Evolutionary conservation across 2,329 filamentous ascomycete genomes (phyloP).

Genomic region (Alternaria novae-zelandiae): DNA sequence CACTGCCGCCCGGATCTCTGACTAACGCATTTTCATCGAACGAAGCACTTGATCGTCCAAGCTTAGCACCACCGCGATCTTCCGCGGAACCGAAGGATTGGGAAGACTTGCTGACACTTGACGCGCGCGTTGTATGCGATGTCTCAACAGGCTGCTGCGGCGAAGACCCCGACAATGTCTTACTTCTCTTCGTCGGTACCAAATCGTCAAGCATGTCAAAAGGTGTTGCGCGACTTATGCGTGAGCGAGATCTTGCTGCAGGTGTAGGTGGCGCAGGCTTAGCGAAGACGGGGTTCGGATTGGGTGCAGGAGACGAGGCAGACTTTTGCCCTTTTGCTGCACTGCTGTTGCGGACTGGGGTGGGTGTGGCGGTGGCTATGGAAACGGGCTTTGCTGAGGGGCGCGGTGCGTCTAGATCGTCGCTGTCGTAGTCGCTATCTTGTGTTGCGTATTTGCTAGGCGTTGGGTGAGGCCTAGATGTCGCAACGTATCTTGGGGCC

Average conservation of each 20-base stretch:
- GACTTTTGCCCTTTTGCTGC: not conserved
- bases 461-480: not conserved
- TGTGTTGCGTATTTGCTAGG: not conserved
- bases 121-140: not conserved
- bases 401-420: slow-evolving; percentile 35
- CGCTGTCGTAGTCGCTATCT: slow-evolving; percentile 40
- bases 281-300: slow-evolving; percentile 14
- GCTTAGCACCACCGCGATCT: not conserved
- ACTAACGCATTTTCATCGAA: slow-evolving; percentile 11
- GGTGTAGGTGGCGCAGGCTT: slow-evolving; percentile 26
- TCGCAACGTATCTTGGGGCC: not conserved
- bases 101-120: not conserved
- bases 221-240: slow-evolving; percentile 24
- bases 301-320: not conserved
- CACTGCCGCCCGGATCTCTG: not conserved
- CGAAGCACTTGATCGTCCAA: slow-evolving; percentile 8
- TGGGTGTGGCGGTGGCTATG: slow-evolving; percentile 3
- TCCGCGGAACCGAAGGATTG: not conserved
- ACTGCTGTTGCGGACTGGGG: not conserved
- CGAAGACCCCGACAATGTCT: not conserved
- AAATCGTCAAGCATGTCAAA: slow-evolving; percentile 39
- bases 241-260: slow-evolving; percentile 18
- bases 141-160: not conserved
- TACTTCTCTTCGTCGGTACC: slow-evolving; percentile 7
- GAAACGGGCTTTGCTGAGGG: slow-evolving; percentile 3